These are phyloP conservation scores for Nothophaeocryptopus gaeumannii DNA, from an alignment of 2,329 filamentous ascomycete species.

Conservation along the genomic window DNA sequence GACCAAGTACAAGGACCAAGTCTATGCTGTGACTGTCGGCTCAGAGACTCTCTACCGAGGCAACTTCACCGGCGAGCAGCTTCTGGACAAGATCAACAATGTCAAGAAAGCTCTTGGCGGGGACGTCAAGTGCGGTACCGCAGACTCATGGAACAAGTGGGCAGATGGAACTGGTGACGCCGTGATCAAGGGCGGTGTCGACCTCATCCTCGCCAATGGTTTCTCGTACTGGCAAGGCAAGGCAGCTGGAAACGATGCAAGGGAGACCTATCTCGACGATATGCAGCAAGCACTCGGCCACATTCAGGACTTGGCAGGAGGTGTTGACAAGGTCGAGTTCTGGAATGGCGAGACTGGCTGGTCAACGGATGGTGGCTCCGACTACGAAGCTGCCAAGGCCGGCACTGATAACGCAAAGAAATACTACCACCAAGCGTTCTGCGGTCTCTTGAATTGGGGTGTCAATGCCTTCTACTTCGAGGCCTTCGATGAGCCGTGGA, in stretches of 20 bases:
- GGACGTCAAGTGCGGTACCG: slow-evolving; percentile 61
- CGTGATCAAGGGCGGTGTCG: slow-evolving; percentile 59
- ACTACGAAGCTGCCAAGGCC: slow-evolving; percentile 61
- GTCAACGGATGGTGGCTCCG: slow-evolving; percentile 60
- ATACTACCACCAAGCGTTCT: slow-evolving; percentile 63
- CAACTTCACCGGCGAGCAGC: slow-evolving; percentile 60
- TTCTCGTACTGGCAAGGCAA: slow-evolving; percentile 70
- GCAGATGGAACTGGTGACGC: slow-evolving; percentile 65
- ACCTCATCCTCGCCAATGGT: slow-evolving; percentile 64
- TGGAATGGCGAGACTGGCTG: slow-evolving; percentile 69
- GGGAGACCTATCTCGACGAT: slow-evolving; percentile 64
- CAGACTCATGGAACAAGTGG: slow-evolving; percentile 72
- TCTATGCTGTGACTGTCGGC: slow-evolving; percentile 68
- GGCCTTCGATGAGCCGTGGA: slow-evolving; percentile 70
- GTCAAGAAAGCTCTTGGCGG: slow-evolving; percentile 56
- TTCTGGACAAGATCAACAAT: slow-evolving; percentile 60
- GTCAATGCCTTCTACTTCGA: slow-evolving; percentile 71
- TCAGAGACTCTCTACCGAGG: slow-evolving; percentile 69
- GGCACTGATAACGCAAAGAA: slow-evolving; percentile 56
- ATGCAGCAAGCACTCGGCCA: slow-evolving; percentile 62
- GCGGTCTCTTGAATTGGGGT: slow-evolving; percentile 62
- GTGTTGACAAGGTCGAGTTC: slow-evolving; percentile 57
- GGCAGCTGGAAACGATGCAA: slow-evolving; percentile 50
- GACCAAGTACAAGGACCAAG: slow-evolving; percentile 53
- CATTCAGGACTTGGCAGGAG: slow-evolving; percentile 59